Conservation (phyloP, 306 rosid species). For the Cyclanthera cordifolia region DNA sequence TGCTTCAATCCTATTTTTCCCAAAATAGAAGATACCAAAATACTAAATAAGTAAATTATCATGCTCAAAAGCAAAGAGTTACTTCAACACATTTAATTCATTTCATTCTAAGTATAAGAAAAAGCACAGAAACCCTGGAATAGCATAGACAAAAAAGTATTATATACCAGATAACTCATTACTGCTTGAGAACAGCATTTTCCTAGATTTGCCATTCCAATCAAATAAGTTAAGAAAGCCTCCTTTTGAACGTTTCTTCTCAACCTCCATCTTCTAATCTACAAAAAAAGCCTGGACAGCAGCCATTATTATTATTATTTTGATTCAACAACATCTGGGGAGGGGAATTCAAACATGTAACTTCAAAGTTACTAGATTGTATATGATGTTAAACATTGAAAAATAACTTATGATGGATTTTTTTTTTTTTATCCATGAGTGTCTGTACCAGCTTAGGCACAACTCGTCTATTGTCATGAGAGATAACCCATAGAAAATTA, state of each 20-base stretch:
- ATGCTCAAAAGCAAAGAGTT: neutral
- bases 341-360: too few species aligned
- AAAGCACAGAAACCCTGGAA: slow-evolving; percentile 2
- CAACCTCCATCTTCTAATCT: slow-evolving; percentile 44
- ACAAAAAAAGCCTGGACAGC: slow-evolving; percentile 4
- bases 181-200: slow-evolving; percentile 40
- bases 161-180: slow-evolving; percentile 43
- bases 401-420: too few species aligned
- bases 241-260: slow-evolving; percentile 75
- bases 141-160: neutral
- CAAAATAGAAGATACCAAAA: slow-evolving; percentile 24
- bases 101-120: slow-evolving; percentile 10
- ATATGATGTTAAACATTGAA: too few species aligned
- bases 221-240: slow-evolving; percentile 80
- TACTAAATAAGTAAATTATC: slow-evolving; percentile 3
- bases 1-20: slow-evolving; percentile 34
- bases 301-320: neutral
- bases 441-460: too few species aligned
- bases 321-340: too few species aligned
- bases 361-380: too few species aligned
- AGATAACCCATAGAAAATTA: too few species aligned
- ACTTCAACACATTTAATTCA: slow-evolving; percentile 4
- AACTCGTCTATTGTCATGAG: too few species aligned
- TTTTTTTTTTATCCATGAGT: too few species aligned
- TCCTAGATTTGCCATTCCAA: slow-evolving; percentile 89